Conservation (phyloP, 23 red algal species). For the Gracilaria caudata region DNA sequence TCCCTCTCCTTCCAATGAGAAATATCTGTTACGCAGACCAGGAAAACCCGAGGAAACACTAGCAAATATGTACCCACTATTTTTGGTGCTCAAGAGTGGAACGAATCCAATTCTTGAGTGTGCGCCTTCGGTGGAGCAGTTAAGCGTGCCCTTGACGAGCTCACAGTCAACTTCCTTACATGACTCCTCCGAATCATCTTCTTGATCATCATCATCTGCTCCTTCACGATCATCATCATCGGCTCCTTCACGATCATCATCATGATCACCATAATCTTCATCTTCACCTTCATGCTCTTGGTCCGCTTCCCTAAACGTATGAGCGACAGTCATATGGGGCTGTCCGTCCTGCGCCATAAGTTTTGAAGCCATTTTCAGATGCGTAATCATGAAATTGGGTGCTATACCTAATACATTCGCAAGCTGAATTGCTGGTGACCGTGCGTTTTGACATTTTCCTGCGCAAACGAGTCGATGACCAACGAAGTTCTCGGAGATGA, state of each 20-base stretch:
- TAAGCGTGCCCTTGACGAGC: background rate
- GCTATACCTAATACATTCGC: background rate
- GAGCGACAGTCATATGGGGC: background rate
- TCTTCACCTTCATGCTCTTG: too few relatives aligned
- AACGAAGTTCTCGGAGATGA: background rate
- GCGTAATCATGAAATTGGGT: background rate
- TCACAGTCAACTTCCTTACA: background rate
- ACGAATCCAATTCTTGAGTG: conserved; percentile 10
- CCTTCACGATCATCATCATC: background rate
- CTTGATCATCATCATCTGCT: background rate
- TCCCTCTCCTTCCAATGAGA: conserved; percentile 20
- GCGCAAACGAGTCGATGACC: background rate
- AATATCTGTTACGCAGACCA: conserved; percentile 18
- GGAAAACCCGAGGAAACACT: background rate
- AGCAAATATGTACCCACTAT: conserved; percentile 3
- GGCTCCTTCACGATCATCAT: background rate
- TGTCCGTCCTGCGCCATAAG: background rate
- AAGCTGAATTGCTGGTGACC: background rate
- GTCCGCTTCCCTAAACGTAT: too few relatives aligned
- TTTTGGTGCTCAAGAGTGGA: conserved; percentile 11
- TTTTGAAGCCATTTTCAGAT: background rate
- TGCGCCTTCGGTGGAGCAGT: background rate
- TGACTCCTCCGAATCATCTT: background rate
- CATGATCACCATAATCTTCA: background rate
- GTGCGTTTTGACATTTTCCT: conserved; percentile 1